Conservation (phyloP, 2,329 filamentous ascomycete species). For the Fulvia fulva region DNA sequence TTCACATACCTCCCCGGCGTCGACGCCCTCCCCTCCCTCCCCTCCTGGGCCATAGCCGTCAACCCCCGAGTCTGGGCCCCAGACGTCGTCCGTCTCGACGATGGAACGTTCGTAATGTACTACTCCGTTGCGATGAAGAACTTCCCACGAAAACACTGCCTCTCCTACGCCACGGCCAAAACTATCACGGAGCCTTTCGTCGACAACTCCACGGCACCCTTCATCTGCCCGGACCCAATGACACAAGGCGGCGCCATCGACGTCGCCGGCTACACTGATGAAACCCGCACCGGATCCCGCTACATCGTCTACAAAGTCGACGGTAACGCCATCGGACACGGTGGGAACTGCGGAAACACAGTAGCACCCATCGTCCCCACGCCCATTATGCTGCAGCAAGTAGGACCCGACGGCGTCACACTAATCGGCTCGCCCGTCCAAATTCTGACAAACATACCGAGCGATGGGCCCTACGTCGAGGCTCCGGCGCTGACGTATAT, state of each 20-base stretch:
- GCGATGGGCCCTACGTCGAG: conserved; percentile 33
- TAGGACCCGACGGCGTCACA: conserved; percentile 30
- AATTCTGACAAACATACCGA: conserved; percentile 26
- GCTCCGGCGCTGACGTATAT: conserved; percentile 29
- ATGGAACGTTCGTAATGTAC: conserved; percentile 34
- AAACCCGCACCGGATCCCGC: conserved; percentile 25
- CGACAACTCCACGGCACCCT: conserved; percentile 22
- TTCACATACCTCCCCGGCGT: conserved; percentile 33
- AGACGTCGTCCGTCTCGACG: conserved; percentile 47
- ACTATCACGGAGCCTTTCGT: conserved; percentile 26
- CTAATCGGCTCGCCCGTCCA: conserved; percentile 24
- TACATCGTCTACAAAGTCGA: conserved; percentile 37
- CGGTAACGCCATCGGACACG: conserved; percentile 32
- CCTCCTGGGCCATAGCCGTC: conserved; percentile 47
- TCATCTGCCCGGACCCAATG: conserved; percentile 31
- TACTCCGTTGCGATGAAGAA: conserved; percentile 29
- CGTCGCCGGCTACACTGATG: conserved; percentile 30
- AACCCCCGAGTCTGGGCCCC: conserved; percentile 58
- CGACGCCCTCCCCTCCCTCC: conserved; percentile 52
- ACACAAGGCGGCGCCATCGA: conserved; percentile 35
- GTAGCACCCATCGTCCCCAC: conserved; percentile 31
- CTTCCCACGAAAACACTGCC: conserved; percentile 30
- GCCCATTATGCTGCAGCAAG: conserved; percentile 32
- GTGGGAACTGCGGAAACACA: conserved; percentile 33
- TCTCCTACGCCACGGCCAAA: conserved; percentile 31